Base-by-base conservation (phyloP, 208 protist genomes). In the Crithidia acanthocephali region DNA sequence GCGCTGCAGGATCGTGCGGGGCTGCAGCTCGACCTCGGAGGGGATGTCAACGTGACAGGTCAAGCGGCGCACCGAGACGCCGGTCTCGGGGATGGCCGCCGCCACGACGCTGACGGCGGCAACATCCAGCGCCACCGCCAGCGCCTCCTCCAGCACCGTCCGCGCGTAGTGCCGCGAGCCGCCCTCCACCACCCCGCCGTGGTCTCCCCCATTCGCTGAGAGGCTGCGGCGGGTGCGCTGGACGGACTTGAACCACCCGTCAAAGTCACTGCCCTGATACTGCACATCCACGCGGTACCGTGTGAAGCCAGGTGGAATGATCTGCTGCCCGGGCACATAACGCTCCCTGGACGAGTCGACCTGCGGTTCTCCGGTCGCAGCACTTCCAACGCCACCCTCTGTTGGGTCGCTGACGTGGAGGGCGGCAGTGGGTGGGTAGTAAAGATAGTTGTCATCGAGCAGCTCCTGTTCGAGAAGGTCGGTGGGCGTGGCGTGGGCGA, bases 231-330 rank as follows among this genome's bases (percentile, higher is more conserved):
- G 37, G 0, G 72, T 77, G 18, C 80, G 80, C 42, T 68, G 59
- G 7, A 85, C 84, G 30, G 83, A 92, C 72, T 89, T 92, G 76
- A 85, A 91, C 90, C 92, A 97, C 2, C 92, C 92, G 56, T 95
- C 81, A 80, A 95, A 97, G 60, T 95, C 87, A 47, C 62, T 82
- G 20, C 92, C 92, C 61, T 92, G 86, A 61, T 95, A 97, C 74
- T 97, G 92, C 69, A 97, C 90, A 66, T 97, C 90, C 28, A 97
- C 79, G 37, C 89, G 92, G 74, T 95, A 97, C 23, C 92, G 90
- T 44, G 87, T 93, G 33, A 78, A 68, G n/a, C 92, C 92, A 0
- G 89, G 86, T 13, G 84, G 81, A 44, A 95, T 71, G 18, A 94
- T 85, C 63, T 91, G 88, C 85, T 95, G 86, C 0, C 92, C 92